These are phyloP conservation scores for Epichloe scottii DNA, from an alignment of 2,329 filamentous ascomycete species.

Conservation along the genomic window DNA sequence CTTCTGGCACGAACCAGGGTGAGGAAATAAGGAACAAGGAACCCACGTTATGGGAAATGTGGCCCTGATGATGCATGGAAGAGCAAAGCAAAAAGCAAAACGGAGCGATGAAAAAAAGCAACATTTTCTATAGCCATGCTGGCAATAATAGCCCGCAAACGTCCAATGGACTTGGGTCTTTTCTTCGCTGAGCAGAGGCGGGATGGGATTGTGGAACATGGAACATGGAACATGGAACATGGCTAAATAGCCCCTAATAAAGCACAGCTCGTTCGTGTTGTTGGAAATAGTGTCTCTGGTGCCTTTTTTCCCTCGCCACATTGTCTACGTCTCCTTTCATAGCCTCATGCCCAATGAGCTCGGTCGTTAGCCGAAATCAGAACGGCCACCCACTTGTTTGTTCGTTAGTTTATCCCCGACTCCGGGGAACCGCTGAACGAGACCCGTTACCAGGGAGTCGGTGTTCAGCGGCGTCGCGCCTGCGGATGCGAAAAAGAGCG, in stretches of 20 bases:
- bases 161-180: background rate
- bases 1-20: background rate
- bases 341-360: background rate
- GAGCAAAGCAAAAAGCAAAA: background rate
- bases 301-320: background rate
- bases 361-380: background rate
- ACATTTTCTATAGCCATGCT: background rate
- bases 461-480: background rate
- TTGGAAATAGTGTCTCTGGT: too few relatives aligned
- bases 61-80: background rate
- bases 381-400: background rate
- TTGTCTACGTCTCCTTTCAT: background rate
- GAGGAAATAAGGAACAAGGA: background rate
- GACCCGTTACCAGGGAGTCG: constrained; percentile 1
- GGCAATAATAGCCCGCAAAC: background rate
- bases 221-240: too few relatives aligned
- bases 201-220: background rate
- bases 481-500: background rate
- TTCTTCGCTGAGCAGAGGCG: too few relatives aligned
- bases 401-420: background rate
- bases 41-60: background rate
- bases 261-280: background rate
- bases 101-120: background rate
- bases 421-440: background rate
- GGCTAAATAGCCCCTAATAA: background rate